phyloP scores from a whole-genome alignment of 805 yeast species.

The Ogataea nonfermentans region DNA sequence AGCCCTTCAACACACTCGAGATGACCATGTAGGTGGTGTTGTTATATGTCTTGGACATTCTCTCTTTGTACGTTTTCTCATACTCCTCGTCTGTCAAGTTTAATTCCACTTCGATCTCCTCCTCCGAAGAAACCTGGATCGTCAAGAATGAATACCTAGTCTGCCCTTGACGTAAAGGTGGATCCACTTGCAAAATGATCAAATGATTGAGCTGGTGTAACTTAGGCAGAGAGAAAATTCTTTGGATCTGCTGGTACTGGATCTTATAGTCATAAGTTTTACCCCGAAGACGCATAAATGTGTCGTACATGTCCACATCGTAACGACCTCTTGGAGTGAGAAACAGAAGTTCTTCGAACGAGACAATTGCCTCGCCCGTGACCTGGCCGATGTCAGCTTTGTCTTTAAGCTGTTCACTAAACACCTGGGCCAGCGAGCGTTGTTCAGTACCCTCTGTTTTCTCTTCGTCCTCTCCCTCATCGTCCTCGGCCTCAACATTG shows the following conservation, averaged over 20 bases:
- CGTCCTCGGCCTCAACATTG: constrained; percentile 49
- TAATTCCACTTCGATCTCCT: constrained; percentile 85
- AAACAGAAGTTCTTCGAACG: constrained; percentile 86
- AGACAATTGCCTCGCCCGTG: constrained; percentile 91
- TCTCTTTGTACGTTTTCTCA: constrained; percentile 69
- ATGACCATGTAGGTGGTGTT: constrained; percentile 84
- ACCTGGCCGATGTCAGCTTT: constrained; percentile 93
- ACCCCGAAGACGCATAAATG: constrained; percentile 88
- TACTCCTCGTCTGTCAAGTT: constrained; percentile 83
- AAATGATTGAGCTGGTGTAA: constrained; percentile 91
- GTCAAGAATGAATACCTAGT: constrained; percentile 92
- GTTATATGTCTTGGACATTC: constrained; percentile 66
- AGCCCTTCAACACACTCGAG: constrained; percentile 84
- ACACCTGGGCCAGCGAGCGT: constrained; percentile 74
- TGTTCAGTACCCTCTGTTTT: constrained; percentile 40
- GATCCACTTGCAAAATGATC: constrained; percentile 87
- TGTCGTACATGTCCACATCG: constrained; percentile 90
- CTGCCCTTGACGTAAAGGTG: constrained; percentile 97
- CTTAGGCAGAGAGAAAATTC: constrained; percentile 89
- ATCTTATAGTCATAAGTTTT: constrained; percentile 96
- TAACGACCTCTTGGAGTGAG: constrained; percentile 98
- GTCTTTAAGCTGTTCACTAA: constrained; percentile 88
- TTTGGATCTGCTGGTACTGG: constrained; percentile 84
- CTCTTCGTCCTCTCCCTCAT: constrained; percentile 36
- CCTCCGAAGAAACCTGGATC: constrained; percentile 85